Evolutionary conservation across 1,284 basidiomycete species (phyloP).

Genomic region (Heterobasidion irregulare): DNA sequence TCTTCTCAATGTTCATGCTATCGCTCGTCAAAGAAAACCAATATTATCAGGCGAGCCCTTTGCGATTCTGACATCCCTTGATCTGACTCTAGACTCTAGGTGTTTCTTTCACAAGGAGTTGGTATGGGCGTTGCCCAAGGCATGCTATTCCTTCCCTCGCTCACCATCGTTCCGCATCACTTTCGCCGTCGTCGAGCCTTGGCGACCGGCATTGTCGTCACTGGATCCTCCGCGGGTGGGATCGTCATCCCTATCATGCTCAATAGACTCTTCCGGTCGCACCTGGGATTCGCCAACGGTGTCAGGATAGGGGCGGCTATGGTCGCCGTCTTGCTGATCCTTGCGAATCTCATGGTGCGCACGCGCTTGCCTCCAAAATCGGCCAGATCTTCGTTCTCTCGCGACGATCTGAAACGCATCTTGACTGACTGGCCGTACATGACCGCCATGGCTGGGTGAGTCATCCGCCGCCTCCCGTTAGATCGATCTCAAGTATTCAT

Average conservation of each 20-base stretch:
- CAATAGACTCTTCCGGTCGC: slow-evolving; percentile 28
- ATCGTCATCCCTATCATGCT: slow-evolving; percentile 33
- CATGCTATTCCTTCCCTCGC: slow-evolving; percentile 42
- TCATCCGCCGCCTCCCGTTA: neutral
- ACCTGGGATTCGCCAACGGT: slow-evolving; percentile 29
- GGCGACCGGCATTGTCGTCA: slow-evolving; percentile 41
- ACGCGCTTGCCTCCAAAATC: slow-evolving; percentile 24
- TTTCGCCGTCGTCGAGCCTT: slow-evolving; percentile 36
- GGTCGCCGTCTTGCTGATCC: slow-evolving; percentile 25
- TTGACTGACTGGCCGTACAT: slow-evolving; percentile 34
- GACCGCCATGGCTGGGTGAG: slow-evolving; percentile 33
- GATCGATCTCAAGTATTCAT: neutral
- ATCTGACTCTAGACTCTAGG: slow-evolving; percentile 16
- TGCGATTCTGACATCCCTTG: neutral
- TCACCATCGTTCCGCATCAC: slow-evolving; percentile 40
- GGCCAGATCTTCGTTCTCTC: slow-evolving; percentile 7
- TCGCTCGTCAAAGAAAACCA: neutral
- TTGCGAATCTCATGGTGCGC: slow-evolving; percentile 32
- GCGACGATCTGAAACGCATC: slow-evolving; percentile 16
- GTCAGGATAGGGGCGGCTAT: slow-evolving; percentile 32
- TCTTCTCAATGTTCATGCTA: neutral
- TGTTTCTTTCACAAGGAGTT: slow-evolving; percentile 42
- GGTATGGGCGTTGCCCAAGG: slow-evolving; percentile 44
- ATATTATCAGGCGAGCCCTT: neutral
- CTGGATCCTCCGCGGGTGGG: slow-evolving; percentile 32